Conservation (phyloP, 202 grass and related monocot species). For the Digitaria exilis region DNA sequence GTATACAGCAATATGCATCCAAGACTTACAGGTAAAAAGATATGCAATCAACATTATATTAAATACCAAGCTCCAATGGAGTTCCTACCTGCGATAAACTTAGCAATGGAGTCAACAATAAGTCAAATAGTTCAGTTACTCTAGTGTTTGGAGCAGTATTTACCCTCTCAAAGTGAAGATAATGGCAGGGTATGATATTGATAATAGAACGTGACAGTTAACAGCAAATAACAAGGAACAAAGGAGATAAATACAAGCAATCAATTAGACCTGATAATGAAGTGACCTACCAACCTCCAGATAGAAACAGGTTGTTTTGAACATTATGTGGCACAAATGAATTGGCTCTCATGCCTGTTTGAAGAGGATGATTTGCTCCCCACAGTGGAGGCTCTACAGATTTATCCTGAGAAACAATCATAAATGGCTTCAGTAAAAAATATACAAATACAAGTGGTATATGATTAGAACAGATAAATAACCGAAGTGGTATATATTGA, state of each 20-base stretch:
- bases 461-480: not conserved
- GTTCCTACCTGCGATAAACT: conserved; percentile 15
- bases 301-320: conserved; percentile 59
- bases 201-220: not conserved
- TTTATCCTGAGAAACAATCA: conserved; percentile 69
- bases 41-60: conserved; percentile 8
- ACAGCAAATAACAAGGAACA: conserved; percentile 11
- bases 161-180: not conserved
- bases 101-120: conserved; percentile 15
- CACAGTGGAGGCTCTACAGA: conserved; percentile 53
- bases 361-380: conserved; percentile 54
- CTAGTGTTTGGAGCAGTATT: not conserved
- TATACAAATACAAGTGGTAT: conserved; percentile 19
- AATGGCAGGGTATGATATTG: not conserved
- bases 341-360: conserved; percentile 43
- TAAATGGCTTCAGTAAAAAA: conserved; percentile 26
- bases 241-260: conserved; percentile 18
- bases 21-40: not conserved
- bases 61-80: conserved; percentile 23
- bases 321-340: conserved; percentile 56
- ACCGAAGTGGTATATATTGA: not conserved
- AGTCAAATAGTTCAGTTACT: not conserved
- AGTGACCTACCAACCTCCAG: conserved; percentile 70
- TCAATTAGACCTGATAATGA: conserved; percentile 18
- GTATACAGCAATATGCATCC: not conserved